These are phyloP conservation scores for Lagenidium sp. DNA, from an alignment of 352 stramenopile species.

Conservation along the genomic window DNA sequence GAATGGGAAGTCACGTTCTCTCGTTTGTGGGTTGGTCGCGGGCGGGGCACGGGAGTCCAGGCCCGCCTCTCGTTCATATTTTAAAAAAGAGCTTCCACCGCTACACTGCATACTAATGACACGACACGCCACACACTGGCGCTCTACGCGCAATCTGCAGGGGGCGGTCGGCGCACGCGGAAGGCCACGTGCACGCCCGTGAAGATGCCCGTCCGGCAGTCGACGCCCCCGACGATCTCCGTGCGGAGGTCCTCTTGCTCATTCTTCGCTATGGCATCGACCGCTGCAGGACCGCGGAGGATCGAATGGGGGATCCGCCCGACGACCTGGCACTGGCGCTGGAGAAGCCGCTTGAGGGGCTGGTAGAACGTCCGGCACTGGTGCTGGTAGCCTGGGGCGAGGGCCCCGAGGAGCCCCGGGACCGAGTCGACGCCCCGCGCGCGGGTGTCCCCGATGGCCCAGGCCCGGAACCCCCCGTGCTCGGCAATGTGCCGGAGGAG, in stretches of 20 bases:
- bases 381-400: conserved; percentile 14
- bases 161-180: too few species aligned
- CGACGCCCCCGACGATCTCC: conserved; percentile 12
- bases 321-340: conserved; percentile 11
- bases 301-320: conserved; percentile 10
- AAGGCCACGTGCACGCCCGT: conserved; percentile 13
- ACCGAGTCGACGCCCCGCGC: conserved; percentile 6
- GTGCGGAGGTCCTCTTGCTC: conserved; percentile 4
- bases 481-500: conserved; percentile 15
- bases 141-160: too few species aligned
- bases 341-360: conserved; percentile 15
- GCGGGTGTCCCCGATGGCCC: conserved; percentile 11
- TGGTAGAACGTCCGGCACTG: conserved; percentile 20
- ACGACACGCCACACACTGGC: too few species aligned
- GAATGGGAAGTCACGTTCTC: too few species aligned
- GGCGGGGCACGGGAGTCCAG: too few species aligned
- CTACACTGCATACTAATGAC: too few species aligned
- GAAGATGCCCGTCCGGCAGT: conserved; percentile 10
- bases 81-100: too few species aligned
- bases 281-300: not conserved
- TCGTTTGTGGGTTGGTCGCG: too few species aligned
- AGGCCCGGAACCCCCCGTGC: conserved; percentile 13
- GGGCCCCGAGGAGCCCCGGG: conserved; percentile 5
- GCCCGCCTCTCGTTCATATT: too few species aligned
- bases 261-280: not conserved